phyloP scores from a whole-genome alignment of 192 early-diverging fungal genomes.

The Polychytrium aggregatum region DNA sequence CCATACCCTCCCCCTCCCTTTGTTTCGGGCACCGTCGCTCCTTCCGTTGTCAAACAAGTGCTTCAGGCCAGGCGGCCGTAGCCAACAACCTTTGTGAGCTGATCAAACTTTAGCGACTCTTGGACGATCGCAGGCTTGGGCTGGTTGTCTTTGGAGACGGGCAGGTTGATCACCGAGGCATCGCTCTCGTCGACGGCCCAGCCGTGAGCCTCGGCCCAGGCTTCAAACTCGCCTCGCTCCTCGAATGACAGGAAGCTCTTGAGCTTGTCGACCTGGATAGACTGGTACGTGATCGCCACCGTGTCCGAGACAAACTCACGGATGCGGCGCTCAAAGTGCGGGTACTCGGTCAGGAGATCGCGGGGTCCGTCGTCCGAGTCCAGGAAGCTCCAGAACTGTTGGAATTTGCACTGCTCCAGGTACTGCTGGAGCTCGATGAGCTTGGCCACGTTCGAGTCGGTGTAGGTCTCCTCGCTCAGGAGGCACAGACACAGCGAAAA shows the following conservation, averaged over 20 bases:
- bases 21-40: too few species aligned
- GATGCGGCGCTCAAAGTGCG: slow-evolving; percentile 55
- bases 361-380: slow-evolving; percentile 41
- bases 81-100: slow-evolving; percentile 31
- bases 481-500: slow-evolving; percentile 86
- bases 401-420: slow-evolving; percentile 59
- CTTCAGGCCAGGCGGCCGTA: too few species aligned
- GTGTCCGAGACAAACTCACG: slow-evolving; percentile 63
- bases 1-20: too few species aligned
- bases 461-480: slow-evolving; percentile 60
- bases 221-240: slow-evolving; percentile 36
- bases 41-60: too few species aligned
- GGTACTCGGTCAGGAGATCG: slow-evolving; percentile 30
- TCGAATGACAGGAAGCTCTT: slow-evolving; percentile 52
- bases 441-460: slow-evolving; percentile 35
- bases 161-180: slow-evolving; percentile 53
- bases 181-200: slow-evolving; percentile 50
- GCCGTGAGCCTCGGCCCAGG: slow-evolving; percentile 39
- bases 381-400: slow-evolving; percentile 56
- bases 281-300: slow-evolving; percentile 72
- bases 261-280: slow-evolving; percentile 50
- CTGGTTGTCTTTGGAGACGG: slow-evolving; percentile 72
- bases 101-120: slow-evolving; percentile 84
- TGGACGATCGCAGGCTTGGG: slow-evolving; percentile 73
- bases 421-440: slow-evolving; percentile 63